phyloP scores from a whole-genome alignment of 2,329 filamentous ascomycete genomes.

The Exophiala phaeomuriformis region DNA sequence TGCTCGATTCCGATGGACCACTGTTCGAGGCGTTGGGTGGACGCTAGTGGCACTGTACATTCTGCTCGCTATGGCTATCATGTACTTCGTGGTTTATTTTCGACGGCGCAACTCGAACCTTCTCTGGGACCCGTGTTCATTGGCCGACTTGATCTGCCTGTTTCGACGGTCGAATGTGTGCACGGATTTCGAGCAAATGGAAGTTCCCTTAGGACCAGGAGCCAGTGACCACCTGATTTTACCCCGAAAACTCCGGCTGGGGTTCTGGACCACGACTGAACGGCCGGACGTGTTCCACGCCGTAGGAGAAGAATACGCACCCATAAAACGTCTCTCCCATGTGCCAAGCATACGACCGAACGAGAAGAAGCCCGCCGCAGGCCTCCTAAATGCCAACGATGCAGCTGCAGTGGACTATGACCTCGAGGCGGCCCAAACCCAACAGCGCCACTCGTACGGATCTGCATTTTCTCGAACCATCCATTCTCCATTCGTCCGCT shows the following conservation, averaged over 20 bases:
- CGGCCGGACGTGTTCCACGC: slow-evolving; percentile 67
- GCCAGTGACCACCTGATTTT: slow-evolving; percentile 39
- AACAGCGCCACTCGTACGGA: slow-evolving; percentile 33
- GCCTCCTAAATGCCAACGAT: slow-evolving; percentile 23
- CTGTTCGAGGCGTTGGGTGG: slow-evolving; percentile 73
- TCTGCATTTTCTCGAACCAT: slow-evolving; percentile 46
- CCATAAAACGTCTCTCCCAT: slow-evolving; percentile 47
- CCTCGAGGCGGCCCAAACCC: slow-evolving; percentile 21
- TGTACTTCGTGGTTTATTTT: slow-evolving; percentile 59
- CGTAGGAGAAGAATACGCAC: slow-evolving; percentile 58
- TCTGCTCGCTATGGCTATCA: slow-evolving; percentile 52
- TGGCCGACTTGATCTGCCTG: slow-evolving; percentile 73
- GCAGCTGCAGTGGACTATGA: slow-evolving; percentile 35
- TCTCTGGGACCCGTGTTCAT: slow-evolving; percentile 73
- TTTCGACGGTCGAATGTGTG: slow-evolving; percentile 74
- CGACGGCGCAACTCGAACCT: slow-evolving; percentile 61
- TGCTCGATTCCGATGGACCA: slow-evolving; percentile 67
- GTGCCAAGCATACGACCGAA: too few species aligned
- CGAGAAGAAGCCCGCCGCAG: slow-evolving; percentile 3
- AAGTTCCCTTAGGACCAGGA: slow-evolving; percentile 45
- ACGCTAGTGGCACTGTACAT: slow-evolving; percentile 66
- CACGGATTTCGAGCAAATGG: slow-evolving; percentile 62
- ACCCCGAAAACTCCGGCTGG: slow-evolving; percentile 61
- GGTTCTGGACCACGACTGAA: slow-evolving; percentile 72
- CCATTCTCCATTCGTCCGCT: slow-evolving; percentile 48